These are phyloP conservation scores for Candida andamanensis DNA, from an alignment of 805 yeast genomes.

Conservation along the genomic window DNA sequence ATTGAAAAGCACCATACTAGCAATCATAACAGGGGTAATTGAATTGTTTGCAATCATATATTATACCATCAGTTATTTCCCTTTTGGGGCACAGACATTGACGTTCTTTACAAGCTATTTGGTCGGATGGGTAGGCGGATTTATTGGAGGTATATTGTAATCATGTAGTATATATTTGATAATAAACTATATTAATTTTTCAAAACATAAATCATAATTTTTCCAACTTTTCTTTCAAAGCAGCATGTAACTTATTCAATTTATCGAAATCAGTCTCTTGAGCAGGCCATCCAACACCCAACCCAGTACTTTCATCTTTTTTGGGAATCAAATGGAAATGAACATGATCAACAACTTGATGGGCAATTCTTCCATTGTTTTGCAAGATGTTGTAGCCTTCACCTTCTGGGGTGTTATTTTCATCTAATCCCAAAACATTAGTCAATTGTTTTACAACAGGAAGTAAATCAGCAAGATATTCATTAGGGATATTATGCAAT, in stretches of 20 bases:
- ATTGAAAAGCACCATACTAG: slow-evolving; percentile 65
- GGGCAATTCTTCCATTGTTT: slow-evolving; percentile 93
- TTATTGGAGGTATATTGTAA: slow-evolving; percentile 39
- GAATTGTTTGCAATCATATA: slow-evolving; percentile 86
- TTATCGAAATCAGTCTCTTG: slow-evolving; percentile 70
- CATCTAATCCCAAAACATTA: slow-evolving; percentile 59
- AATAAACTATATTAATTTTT: too few species aligned
- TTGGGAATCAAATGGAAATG: slow-evolving; percentile 97
- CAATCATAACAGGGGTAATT: slow-evolving; percentile 66
- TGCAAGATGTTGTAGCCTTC: slow-evolving; percentile 84
- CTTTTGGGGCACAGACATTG: slow-evolving; percentile 82
- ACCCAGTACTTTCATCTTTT: slow-evolving; percentile 64
- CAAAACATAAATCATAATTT: slow-evolving; percentile 8
- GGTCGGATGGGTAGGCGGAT: slow-evolving; percentile 41
- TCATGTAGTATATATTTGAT: neutral
- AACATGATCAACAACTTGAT: slow-evolving; percentile 92
- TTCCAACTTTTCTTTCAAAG: slow-evolving; percentile 32
- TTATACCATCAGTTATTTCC: slow-evolving; percentile 90
- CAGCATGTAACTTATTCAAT: slow-evolving; percentile 61
- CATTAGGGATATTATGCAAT: slow-evolving; percentile 90
- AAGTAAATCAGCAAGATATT: slow-evolving; percentile 74
- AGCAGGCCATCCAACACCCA: slow-evolving; percentile 94
- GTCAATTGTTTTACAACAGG: slow-evolving; percentile 88
- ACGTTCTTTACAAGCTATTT: slow-evolving; percentile 44
- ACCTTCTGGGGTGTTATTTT: slow-evolving; percentile 56